A percentile compares a stretch with the other conserved stretches of the same genome.
Evolutionary conservation across 441 rosid species (phyloP).

Genomic region (Pelargonium fulgidum): DNA sequence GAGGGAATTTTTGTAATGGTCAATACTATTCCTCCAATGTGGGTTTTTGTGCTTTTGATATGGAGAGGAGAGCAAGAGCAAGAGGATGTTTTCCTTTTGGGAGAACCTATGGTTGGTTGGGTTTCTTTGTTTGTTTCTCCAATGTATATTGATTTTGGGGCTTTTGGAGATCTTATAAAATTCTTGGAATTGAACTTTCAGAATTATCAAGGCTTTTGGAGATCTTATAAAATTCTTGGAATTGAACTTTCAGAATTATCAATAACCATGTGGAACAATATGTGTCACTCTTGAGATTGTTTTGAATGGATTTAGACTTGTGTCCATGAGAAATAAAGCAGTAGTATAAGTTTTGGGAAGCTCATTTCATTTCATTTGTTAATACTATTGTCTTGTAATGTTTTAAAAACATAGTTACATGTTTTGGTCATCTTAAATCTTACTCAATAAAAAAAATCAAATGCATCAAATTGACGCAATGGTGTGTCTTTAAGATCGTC

Average conservation of each 20-base stretch:
- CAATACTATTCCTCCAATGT: slow-evolving; percentile 18
- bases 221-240: slow-evolving; percentile 5
- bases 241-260: slow-evolving; percentile 6
- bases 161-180: slow-evolving; percentile 14
- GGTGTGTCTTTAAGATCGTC: too few relatives aligned
- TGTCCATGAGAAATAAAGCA: slow-evolving; percentile 37
- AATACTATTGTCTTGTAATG: background rate
- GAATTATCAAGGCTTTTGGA: background rate
- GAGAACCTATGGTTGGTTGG: background rate
- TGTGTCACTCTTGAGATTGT: slow-evolving; percentile 26
- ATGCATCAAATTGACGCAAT: too few relatives aligned
- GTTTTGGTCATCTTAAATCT: too few relatives aligned
- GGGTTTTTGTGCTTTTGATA: slow-evolving; percentile 25
- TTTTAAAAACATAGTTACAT: too few relatives aligned
- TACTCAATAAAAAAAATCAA: too few relatives aligned
- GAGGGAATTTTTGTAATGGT: slow-evolving; percentile 11
- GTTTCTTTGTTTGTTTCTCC: slow-evolving; percentile 17
- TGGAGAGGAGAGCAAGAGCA: background rate
- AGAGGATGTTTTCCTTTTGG: background rate
- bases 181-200: slow-evolving; percentile 8
- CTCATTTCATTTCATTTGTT: slow-evolving; percentile 16
- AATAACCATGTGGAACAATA: background rate
- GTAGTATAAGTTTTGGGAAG: slow-evolving; percentile 18
- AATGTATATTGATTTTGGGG: slow-evolving; percentile 22
- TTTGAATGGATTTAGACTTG: slow-evolving; percentile 39